Percentiles rank a stretch among this genome's conserved stretches.
Conservation (phyloP, 148 eudicot genomes). For the Fagopyrum homotropicum region DNA sequence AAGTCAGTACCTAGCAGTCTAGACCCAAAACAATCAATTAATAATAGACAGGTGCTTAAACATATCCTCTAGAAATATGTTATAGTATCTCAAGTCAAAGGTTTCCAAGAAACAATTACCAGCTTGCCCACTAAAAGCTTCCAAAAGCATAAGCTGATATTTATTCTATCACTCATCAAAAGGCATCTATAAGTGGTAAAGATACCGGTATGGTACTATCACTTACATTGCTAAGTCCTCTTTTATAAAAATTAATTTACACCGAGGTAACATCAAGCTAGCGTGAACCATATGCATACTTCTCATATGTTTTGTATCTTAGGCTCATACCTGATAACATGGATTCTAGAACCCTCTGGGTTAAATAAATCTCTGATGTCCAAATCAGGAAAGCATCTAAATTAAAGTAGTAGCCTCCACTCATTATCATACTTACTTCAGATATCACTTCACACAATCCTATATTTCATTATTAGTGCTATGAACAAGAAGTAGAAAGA, state of each 20-base stretch:
- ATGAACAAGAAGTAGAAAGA: not conserved
- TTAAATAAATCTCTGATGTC: not conserved
- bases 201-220: not conserved
- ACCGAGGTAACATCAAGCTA: not conserved
- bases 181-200: not conserved
- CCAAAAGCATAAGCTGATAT: not conserved
- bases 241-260: not conserved
- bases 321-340: not conserved
- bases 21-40: not conserved
- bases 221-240: not conserved
- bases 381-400: not conserved
- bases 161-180: not conserved
- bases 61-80: not conserved
- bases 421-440: not conserved
- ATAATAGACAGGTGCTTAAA: not conserved
- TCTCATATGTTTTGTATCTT: not conserved
- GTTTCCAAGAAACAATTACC: not conserved
- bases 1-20: not conserved
- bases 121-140: not conserved
- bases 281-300: not conserved
- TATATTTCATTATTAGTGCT: not conserved
- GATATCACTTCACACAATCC: not conserved
- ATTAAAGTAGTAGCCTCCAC: not conserved
- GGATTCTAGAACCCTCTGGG: slow-evolving; percentile 6
- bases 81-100: not conserved